These are phyloP conservation scores for Ramularia collo-cygni DNA, from an alignment of 2,329 filamentous ascomycete genomes.

Conservation along the genomic window DNA sequence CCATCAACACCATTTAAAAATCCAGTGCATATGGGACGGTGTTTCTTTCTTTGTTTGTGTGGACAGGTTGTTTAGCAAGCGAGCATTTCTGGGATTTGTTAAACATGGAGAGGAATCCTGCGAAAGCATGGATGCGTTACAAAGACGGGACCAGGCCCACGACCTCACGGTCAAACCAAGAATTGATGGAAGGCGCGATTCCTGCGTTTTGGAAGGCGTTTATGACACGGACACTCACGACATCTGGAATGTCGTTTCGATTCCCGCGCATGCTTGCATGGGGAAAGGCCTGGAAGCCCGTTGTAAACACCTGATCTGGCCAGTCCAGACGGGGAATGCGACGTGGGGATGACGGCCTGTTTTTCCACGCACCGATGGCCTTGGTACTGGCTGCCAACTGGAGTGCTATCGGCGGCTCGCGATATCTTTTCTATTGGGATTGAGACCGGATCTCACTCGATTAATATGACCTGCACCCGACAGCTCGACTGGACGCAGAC, in stretches of 20 bases:
- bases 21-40: constrained; percentile 48
- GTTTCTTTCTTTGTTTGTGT: constrained; percentile 5
- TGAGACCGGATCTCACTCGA: constrained; percentile 12
- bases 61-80: constrained; percentile 8
- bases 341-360: constrained; percentile 18
- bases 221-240: constrained; percentile 4
- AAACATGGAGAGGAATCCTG: background rate
- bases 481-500: background rate
- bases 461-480: constrained; percentile 19
- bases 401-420: constrained; percentile 13
- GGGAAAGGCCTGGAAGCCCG: constrained; percentile 19
- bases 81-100: constrained; percentile 5
- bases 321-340: constrained; percentile 18
- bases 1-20: constrained; percentile 32
- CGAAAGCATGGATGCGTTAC: constrained; percentile 6
- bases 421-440: constrained; percentile 8
- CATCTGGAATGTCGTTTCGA: constrained; percentile 13
- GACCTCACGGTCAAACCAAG: constrained; percentile 13
- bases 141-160: constrained; percentile 9
- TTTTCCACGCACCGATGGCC: constrained; percentile 11
- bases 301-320: constrained; percentile 18
- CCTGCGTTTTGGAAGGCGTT: constrained; percentile 4
- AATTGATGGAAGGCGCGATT: constrained; percentile 7
- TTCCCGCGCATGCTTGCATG: constrained; percentile 10
- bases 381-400: constrained; percentile 15